Base-by-base conservation (phyloP, 495 filamentous ascomycete species). In the Aspergillus olivimuriae region DNA sequence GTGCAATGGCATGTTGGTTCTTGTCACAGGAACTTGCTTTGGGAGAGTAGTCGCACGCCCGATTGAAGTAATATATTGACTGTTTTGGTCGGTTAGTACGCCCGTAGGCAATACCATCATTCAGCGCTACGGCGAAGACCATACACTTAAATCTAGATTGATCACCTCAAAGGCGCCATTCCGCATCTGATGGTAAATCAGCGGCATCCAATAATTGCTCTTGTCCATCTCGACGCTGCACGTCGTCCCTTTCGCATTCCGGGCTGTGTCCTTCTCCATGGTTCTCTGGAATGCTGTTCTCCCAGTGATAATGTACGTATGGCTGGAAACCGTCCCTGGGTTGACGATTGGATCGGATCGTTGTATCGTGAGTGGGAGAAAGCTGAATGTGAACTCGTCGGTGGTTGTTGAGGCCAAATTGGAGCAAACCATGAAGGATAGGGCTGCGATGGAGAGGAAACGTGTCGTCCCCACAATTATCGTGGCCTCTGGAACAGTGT, bases 161-260 rank as follows among this genome's bases (percentile, higher is more conserved):
- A 53, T 26, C 18, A 54, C 14, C 48, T 55, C 48, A 32, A 91
- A 83, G 22, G 65, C 66, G 7, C 77, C 78, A 48, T 82, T 81
- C 50, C 72, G 61, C 24, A 70, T 68, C 18, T 72, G 65, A 64
- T 79, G 86, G 62, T 80, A 88, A n/a, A 89, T 68, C 34, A 64
- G 65, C 2, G 85, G 85, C 44, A 82, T 73, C 86, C 87, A 91
- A 64, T 91, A 90, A 63, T 81, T 81, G 53, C 79, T 84, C 51
- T 79, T 66, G 61, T 91, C 87, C 42, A 75, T 72, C 52, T 72
- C 77, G 50, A 83, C 69, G 14, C 66, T 71, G 50, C 84, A 80
- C 7, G 80, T 80, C 38, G 83, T 84, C 55, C 84, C 89, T 0
- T 58, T 66, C 0, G 84, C 83, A 40, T 67, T 54, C 37, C 70